Evolutionary conservation across 306 rosid genomes (phyloP).

Genomic region (Cajanus cajan): DNA sequence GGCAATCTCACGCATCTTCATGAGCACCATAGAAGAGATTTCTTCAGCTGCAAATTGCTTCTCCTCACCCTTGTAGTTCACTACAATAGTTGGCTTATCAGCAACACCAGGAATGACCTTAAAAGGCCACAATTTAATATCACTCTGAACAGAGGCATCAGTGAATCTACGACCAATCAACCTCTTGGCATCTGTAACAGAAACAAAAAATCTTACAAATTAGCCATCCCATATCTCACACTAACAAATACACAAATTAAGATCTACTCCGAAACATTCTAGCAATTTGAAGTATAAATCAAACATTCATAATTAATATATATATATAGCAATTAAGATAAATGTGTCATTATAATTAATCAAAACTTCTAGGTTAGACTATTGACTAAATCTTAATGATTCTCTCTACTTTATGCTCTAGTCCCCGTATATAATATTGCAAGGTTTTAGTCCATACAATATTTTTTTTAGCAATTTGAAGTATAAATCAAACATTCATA

Average conservation of each 20-base stretch:
- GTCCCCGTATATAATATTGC: background rate
- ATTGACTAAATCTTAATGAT: background rate
- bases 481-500: background rate
- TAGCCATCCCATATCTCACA: background rate
- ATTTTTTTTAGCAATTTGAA: background rate
- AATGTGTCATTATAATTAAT: background rate
- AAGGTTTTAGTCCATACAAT: too few species aligned
- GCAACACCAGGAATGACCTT: background rate
- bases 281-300: background rate
- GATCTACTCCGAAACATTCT: background rate
- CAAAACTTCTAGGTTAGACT: background rate
- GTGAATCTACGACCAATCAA: constrained; percentile 4
- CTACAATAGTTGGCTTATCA: background rate
- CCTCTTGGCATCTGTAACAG: background rate
- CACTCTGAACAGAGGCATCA: constrained; percentile 10
- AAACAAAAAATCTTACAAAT: background rate
- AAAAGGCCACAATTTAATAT: constrained; percentile 2
- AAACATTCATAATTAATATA: background rate
- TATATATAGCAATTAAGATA: too few species aligned
- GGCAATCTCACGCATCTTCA: constrained; percentile 4
- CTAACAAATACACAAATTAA: background rate
- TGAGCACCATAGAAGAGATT: background rate
- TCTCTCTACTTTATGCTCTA: background rate
- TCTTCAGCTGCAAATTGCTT: background rate
- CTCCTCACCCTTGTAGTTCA: constrained; percentile 3